Base-by-base conservation (phyloP, 345 rosid genomes). In the Trapa bicornis region DNA sequence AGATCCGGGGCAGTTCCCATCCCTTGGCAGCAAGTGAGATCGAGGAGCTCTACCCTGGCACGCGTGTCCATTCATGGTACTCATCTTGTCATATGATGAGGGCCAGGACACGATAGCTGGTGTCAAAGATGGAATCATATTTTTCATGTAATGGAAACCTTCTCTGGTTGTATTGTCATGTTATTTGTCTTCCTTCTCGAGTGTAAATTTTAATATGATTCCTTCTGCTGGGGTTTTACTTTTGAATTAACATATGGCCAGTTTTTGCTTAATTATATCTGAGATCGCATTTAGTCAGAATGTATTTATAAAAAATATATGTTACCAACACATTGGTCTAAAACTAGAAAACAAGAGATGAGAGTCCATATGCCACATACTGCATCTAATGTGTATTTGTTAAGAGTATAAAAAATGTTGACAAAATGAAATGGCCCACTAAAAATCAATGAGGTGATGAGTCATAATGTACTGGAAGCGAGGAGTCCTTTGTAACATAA, bases 1-100 rank as follows among this genome's bases (percentile, higher is more conserved):
- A 69, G 99, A 94, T 74, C 81, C 83, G 3, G 89, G 87, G 42
- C 96, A 91, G 68, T 94, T 94, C 89, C 99, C 99, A 54, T 29
- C 97, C 52, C 80, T 94, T 75, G 89, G 96, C 68, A 96, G 89
- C 76, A 91, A 87, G 81, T 91, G 89, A 89, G 72, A 7, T 33
- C n/a, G 52, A 6, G 11, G 66, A 33, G 37, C 15, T 37, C 39
- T 10, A n/a, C 14, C n/a, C 52, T 45, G 67, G 43, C 53, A 66
- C 29, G 29, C 29, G 50, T 33, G 63, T 33, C 38, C 37, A 38
- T 32, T 37, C 32, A 43, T 43, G 43, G 9, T 65, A 7, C 35
- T 37, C 45, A 1, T 41, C 43, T 6, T n/a, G 22, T 36, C 45
- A 8, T 32, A 3, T 22, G 39, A 37, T 22, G 29, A 22, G 29